Percentiles rank a stretch among this genome's conserved stretches.
Evolutionary conservation across 345 rosid genomes (phyloP).

Genomic region (Ceriops zippeliana): DNA sequence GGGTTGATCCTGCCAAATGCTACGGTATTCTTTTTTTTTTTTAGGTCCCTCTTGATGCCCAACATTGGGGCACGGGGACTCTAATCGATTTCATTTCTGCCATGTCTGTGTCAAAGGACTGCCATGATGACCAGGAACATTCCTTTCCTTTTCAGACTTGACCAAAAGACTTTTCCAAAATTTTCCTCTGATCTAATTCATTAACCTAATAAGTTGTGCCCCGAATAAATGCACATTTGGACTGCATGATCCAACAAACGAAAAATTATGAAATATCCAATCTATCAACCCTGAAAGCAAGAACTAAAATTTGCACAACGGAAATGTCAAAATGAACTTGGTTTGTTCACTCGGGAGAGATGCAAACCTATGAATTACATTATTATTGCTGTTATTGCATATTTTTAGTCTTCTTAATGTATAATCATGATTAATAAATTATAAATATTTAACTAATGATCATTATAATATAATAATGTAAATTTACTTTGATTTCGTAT

Average conservation of each 20-base stretch:
- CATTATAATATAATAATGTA: too few species aligned
- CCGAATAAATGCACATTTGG: slow-evolving; percentile 16
- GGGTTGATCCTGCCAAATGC: neutral
- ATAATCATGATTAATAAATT: too few species aligned
- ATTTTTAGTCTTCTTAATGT: too few species aligned
- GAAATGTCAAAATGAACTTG: too few species aligned
- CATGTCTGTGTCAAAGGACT: neutral
- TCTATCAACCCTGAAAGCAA: slow-evolving; percentile 2
- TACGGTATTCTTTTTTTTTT: neutral
- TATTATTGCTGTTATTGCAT: too few species aligned
- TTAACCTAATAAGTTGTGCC: slow-evolving; percentile 16
- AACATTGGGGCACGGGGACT: neutral
- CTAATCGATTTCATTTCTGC: neutral
- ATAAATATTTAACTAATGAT: too few species aligned
- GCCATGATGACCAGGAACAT: neutral
- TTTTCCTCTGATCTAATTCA: neutral
- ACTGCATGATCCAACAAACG: neutral
- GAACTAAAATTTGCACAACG: neutral
- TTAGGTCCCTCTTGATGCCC: neutral
- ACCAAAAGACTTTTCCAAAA: slow-evolving; percentile 1
- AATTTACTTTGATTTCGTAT: too few species aligned
- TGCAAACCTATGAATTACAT: too few species aligned
- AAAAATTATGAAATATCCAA: neutral
- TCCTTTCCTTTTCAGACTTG: slow-evolving; percentile 4
- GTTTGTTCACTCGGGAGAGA: too few species aligned